phyloP scores from a whole-genome alignment of 2,329 filamentous ascomycete genomes.

The Fusarium dlaminii region DNA sequence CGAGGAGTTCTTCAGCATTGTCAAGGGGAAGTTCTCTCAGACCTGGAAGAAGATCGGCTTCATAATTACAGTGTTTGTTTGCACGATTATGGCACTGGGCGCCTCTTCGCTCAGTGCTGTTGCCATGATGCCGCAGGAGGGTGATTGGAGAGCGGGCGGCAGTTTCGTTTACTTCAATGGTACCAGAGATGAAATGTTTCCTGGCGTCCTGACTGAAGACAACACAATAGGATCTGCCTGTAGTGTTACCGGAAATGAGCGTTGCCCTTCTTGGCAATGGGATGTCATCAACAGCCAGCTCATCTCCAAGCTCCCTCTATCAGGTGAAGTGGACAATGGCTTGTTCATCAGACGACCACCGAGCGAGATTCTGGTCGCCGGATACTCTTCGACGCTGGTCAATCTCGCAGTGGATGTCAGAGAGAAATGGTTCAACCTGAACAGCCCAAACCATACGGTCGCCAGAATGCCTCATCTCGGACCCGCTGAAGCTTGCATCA shows the following conservation, averaged over 20 bases:
- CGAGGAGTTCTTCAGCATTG: constrained; percentile 28
- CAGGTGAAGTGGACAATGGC: constrained; percentile 22
- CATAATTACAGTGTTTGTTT: constrained; percentile 17
- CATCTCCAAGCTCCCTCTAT: constrained; percentile 23
- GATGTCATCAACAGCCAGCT: constrained; percentile 31
- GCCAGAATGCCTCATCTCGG: constrained; percentile 33
- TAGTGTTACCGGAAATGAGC: constrained; percentile 15
- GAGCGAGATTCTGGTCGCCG: constrained; percentile 19
- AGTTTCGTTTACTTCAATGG: constrained; percentile 30
- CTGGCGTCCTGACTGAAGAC: background rate
- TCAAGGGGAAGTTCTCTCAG: constrained; percentile 26
- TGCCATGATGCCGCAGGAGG: constrained; percentile 38
- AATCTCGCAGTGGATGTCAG: constrained; percentile 27
- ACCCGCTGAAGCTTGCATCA: constrained; percentile 21
- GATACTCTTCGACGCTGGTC: constrained; percentile 6
- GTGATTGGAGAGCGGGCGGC: constrained; percentile 30
- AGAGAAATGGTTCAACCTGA: constrained; percentile 25
- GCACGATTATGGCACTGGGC: constrained; percentile 26
- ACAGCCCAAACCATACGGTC: constrained; percentile 31
- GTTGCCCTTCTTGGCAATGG: constrained; percentile 37
- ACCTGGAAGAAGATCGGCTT: constrained; percentile 33
- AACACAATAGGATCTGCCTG: constrained; percentile 16
- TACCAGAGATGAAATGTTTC: constrained; percentile 25
- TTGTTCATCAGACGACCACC: constrained; percentile 22
- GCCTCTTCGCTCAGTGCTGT: constrained; percentile 35